phyloP scores from a whole-genome alignment of 2,329 filamentous ascomycete species.

The Pseudofabraea citricarpa region DNA sequence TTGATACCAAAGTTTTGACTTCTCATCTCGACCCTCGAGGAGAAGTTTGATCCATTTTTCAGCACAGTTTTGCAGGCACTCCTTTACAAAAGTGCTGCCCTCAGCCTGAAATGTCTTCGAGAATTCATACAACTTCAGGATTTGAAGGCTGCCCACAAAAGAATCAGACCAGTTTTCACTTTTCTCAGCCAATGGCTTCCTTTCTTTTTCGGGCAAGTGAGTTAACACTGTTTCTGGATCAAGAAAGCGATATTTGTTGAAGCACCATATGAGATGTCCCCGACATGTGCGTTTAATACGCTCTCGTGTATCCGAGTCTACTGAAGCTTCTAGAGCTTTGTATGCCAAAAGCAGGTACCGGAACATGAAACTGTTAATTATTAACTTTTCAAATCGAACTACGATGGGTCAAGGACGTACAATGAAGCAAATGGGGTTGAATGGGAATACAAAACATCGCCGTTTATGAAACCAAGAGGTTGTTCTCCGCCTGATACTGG shows the following conservation, averaged over 20 bases:
- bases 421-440: background rate
- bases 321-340: background rate
- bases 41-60: background rate
- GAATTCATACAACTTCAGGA: background rate
- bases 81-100: background rate
- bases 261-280: background rate
- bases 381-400: background rate
- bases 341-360: background rate
- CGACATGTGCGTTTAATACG: background rate
- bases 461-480: background rate
- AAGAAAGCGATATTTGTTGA: background rate
- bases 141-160: background rate
- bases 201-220: too few relatives aligned
- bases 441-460: background rate
- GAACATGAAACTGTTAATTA: background rate
- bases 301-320: background rate
- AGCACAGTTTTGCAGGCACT: background rate
- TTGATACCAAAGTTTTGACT: background rate
- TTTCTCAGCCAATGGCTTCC: too few relatives aligned
- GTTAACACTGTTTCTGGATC: too few relatives aligned
- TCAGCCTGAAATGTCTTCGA: background rate
- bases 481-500: background rate
- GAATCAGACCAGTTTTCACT: too few relatives aligned
- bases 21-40: background rate
- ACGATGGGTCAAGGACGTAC: background rate